Conservation (phyloP, 208 protist species). For the Leishmania arabica region DNA sequence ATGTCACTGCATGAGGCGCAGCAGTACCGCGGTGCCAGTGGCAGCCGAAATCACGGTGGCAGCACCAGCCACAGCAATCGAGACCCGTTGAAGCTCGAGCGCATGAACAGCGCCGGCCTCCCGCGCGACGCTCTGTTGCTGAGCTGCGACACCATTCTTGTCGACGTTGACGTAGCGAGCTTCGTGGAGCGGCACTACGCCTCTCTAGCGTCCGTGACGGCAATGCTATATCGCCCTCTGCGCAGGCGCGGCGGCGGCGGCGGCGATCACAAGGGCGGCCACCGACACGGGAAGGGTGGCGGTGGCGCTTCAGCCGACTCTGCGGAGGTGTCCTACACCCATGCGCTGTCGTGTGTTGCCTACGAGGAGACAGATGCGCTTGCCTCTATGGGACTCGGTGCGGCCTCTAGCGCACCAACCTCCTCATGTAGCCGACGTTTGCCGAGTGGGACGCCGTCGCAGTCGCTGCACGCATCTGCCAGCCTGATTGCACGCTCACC, state of each 20-base stretch:
- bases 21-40: constrained; percentile 6
- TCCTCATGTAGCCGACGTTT: background rate
- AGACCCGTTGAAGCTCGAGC: constrained; percentile 45
- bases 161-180: constrained; percentile 65
- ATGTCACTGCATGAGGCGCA: background rate
- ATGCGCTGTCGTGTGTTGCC: constrained; percentile 56
- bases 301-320: constrained; percentile 14
- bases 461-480: background rate
- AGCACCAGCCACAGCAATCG: constrained; percentile 12
- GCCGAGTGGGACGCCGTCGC: background rate
- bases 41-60: background rate
- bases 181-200: constrained; percentile 82
- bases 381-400: constrained; percentile 13
- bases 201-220: constrained; percentile 65
- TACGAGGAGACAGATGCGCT: constrained; percentile 59
- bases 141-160: constrained; percentile 82
- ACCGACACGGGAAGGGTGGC: constrained; percentile 15
- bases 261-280: constrained; percentile 6
- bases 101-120: constrained; percentile 38
- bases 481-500: background rate
- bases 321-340: constrained; percentile 37
- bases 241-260: constrained; percentile 12
- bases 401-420: constrained; percentile 1
- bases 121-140: constrained; percentile 74
- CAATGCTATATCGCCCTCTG: constrained; percentile 70